Percentiles rank a stretch among this genome's conserved stretches.
Conservation (phyloP, 2,329 filamentous ascomycete genomes). For the Ploettnerulaceae sp. region DNA sequence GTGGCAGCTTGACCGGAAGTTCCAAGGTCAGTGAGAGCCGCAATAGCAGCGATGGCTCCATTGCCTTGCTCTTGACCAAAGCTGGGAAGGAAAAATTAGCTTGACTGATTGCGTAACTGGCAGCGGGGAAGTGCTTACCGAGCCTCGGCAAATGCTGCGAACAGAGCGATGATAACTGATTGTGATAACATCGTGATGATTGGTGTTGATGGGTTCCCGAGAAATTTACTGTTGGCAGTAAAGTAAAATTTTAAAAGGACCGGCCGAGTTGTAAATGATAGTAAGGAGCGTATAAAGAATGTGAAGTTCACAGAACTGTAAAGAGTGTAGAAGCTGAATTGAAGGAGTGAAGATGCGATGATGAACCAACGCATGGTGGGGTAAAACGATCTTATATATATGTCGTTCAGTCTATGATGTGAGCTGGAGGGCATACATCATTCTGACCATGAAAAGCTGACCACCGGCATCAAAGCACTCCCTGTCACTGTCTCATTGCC, state of each 20-base stretch:
- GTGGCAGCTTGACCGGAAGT: slow-evolving; percentile 56
- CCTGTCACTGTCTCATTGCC: neutral
- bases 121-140: slow-evolving; percentile 20
- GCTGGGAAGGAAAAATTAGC: slow-evolving; percentile 32
- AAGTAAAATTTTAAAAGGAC: slow-evolving; percentile 25
- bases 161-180: slow-evolving; percentile 23
- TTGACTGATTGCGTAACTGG: too few species aligned
- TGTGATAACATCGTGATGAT: slow-evolving; percentile 27
- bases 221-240: slow-evolving; percentile 9
- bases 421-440: neutral
- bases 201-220: neutral
- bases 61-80: slow-evolving; percentile 57
- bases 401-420: neutral
- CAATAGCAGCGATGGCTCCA: slow-evolving; percentile 49
- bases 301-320: slow-evolving; percentile 33
- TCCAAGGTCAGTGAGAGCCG: slow-evolving; percentile 49
- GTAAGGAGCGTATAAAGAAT: slow-evolving; percentile 23
- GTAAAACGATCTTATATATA: slow-evolving; percentile 14
- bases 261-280: slow-evolving; percentile 23
- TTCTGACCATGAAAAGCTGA: slow-evolving; percentile 1
- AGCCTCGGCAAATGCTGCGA: slow-evolving; percentile 30
- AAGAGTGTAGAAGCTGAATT: slow-evolving; percentile 22
- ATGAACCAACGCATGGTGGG: slow-evolving; percentile 8
- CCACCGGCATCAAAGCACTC: slow-evolving; percentile 6
- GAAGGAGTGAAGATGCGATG: slow-evolving; percentile 19